Conservation (phyloP, 2,329 filamentous ascomycete species). For the Apiospora kogelbergensis region DNA sequence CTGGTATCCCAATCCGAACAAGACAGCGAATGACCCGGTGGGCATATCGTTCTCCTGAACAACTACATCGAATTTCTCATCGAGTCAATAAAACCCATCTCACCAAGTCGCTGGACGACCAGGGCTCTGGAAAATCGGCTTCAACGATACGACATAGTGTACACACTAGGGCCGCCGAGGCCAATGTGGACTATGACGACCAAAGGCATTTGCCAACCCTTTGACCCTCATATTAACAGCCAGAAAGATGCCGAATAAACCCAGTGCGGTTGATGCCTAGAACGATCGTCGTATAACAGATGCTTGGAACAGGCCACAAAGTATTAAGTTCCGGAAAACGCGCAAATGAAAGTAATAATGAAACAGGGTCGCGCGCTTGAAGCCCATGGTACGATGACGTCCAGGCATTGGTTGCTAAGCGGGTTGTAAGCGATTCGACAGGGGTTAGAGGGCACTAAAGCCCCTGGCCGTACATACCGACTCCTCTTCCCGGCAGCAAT, state of each 20-base stretch:
- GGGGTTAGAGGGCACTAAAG: neutral
- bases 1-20: too few relatives aligned
- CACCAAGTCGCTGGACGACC: too few relatives aligned
- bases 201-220: neutral
- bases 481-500: constrained; percentile 1
- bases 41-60: too few relatives aligned
- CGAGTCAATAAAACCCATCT: too few relatives aligned
- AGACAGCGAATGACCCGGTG: too few relatives aligned
- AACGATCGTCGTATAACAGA: neutral
- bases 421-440: neutral
- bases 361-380: neutral
- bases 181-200: neutral
- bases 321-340: neutral
- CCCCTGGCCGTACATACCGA: neutral
- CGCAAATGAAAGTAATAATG: neutral
- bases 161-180: neutral
- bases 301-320: neutral
- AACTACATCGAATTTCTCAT: too few relatives aligned
- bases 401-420: neutral
- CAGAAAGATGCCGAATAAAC: neutral
- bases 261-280: neutral
- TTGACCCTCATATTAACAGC: neutral
- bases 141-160: too few relatives aligned
- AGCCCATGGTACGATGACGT: neutral
- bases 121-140: too few relatives aligned